Base-by-base conservation (phyloP, 1,284 basidiomycete species). In the Leccinum fallax region DNA sequence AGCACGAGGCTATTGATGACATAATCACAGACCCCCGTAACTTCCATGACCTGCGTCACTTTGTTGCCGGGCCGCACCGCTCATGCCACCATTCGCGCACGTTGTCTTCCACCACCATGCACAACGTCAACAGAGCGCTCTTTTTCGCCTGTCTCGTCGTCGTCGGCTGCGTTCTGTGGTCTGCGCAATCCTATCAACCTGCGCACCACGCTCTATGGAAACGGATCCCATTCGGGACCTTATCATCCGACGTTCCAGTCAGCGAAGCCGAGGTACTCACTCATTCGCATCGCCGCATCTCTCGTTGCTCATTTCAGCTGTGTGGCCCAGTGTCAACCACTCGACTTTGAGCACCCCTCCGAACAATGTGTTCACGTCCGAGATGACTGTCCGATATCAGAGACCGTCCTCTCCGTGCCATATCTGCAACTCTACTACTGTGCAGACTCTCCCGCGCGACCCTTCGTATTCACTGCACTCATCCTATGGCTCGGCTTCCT, bases 401-500 rank as follows among this genome's bases (percentile, higher is more conserved):
- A 81, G 5, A 92, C 91, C 1, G 79, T 92, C 69, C 83, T 93
- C 58, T 83, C 84, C 32, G 83, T 93, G 43, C 80, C 85, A 26
- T 93, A 93, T 73, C 80, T 91, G 30, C 79, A 81, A 43, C 69
- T 75, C 16, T 93, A 93, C 73, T 93, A 88, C 72, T 93, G 90
- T 74, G 73, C 88, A 2, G 76, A 82, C 9, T 66, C 76, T 7
- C 53, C 81, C 13, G 49, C 82, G 3, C 83, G 88, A 15, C 87
- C 90, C 0, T 61, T 87, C 26, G 68, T 84, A 21, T 92, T 94
- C 75, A 69, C 74, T 3, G 83, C 80, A 51, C 83, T 93, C 64
- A 66, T 92, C 19, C 59, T 90, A 38, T 95, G 93, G 93, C 84
- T 94, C 34, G 67, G 86, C 26, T 94, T 95, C 78, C 85, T 95